Evolutionary conservation across 2,329 filamentous ascomycete genomes (phyloP), one percentile per base, ranked within the genome.

Genomic region (Colletotrichum tanaceti): DNA sequence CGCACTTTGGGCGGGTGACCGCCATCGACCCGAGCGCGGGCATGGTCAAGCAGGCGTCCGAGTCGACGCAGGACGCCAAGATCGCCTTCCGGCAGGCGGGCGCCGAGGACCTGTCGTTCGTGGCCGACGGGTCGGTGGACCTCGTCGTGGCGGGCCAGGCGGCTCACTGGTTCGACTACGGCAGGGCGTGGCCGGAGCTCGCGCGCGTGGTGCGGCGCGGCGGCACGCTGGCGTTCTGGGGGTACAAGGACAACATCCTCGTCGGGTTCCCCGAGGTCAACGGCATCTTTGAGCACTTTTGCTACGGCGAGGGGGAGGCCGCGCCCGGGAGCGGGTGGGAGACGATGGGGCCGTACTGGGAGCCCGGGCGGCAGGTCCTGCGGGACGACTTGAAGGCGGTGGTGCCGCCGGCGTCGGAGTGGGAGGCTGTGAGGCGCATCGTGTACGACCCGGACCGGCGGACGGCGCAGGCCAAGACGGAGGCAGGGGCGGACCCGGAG

Each of bases 91-190:
- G 76, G 1, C 79, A 84, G 68, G 84, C 83, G 6, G 76, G 78
- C 1, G 86, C 87, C 1, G 89, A 91, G 73, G 80, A 86, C 61
- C 76, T 90, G 4, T 77, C 77, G 0, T 87, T 86, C 70, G 65
- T 90, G 2, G 60, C 75, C 0, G 82, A 85, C 65, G 79, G 74
- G 5, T 82, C 80, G 4, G 76, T 90, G 1, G 89, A 91, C 74
- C 77, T 84, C 72, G 80, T 79, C 5, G 81, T 84, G 18, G 78
- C 83, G 5, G 84, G 81, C 9, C 88, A 91, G 73, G 84, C 89
- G 9, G 87, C 88, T 47, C 89, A 91, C 75, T 91, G 89, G 89
- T 91, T 91, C 75, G 83, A 90, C 74, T 87, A 86, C 73, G 47
- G 70, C 9, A 80, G 79, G 46, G 81, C 85, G 3, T 91, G 87